phyloP scores from a whole-genome alignment of 1,139 yeast genomes.

The Taiozyma sp. region DNA sequence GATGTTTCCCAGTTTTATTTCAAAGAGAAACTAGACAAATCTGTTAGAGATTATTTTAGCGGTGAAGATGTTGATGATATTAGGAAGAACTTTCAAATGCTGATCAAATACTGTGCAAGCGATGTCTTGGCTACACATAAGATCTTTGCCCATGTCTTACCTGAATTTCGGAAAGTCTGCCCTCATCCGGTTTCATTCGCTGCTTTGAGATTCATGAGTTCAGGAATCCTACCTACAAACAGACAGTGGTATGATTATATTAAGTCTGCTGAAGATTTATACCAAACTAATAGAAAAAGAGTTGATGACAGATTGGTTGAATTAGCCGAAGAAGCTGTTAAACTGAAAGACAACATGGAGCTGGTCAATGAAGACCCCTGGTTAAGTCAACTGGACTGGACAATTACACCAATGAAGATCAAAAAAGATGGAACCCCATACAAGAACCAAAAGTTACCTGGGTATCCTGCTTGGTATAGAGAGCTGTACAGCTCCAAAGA shows the following conservation, averaged over 20 bases:
- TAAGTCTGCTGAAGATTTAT: constrained; percentile 59
- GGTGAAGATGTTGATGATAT: constrained; percentile 49
- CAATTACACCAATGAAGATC: constrained; percentile 48
- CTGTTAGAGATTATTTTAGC: constrained; percentile 58
- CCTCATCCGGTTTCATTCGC: constrained; percentile 97
- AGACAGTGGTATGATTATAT: constrained; percentile 69
- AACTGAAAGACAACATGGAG: constrained; percentile 31
- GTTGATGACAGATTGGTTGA: constrained; percentile 55
- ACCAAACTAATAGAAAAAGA: constrained; percentile 49
- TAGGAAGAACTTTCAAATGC: constrained; percentile 47
- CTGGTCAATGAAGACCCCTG: constrained; percentile 59
- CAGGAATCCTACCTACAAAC: constrained; percentile 78
- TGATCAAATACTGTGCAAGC: constrained; percentile 77
- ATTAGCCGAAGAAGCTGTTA: constrained; percentile 57
- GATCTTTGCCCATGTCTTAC: constrained; percentile 65
- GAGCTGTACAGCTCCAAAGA: constrained; percentile 52
- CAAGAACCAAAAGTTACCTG: constrained; percentile 81
- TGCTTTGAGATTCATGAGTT: constrained; percentile 70
- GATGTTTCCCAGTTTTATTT: constrained; percentile 83
- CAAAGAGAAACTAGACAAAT: constrained; percentile 60
- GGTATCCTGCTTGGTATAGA: constrained; percentile 93
- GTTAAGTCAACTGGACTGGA: constrained; percentile 90
- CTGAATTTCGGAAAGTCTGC: constrained; percentile 57
- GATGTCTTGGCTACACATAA: constrained; percentile 76
- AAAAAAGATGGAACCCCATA: constrained; percentile 71